phyloP scores from a whole-genome alignment of 768 basidiomycete species.

The Auricularia sp. region DNA sequence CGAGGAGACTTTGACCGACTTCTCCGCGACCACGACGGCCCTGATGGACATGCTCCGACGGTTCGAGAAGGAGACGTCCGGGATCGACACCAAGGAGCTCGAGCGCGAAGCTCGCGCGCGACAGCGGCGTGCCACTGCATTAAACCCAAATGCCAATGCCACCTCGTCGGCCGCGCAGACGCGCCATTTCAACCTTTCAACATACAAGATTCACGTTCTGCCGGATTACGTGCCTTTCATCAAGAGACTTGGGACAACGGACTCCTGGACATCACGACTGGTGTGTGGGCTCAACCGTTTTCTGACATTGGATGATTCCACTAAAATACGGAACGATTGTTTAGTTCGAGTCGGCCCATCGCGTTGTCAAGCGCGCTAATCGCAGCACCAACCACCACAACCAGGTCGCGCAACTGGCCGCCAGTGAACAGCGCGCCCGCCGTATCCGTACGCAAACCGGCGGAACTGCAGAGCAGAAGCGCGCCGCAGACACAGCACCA shows the following conservation, averaged over 20 bases:
- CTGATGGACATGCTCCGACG: not conserved
- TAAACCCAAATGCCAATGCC: not conserved
- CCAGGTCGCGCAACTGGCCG: not conserved
- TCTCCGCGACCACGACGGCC: not conserved
- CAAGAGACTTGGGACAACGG: conserved; percentile 22
- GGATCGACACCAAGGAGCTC: not conserved
- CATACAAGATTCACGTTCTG: conserved; percentile 26
- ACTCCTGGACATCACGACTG: conserved; percentile 14
- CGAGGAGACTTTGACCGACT: not conserved
- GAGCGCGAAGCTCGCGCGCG: not conserved
- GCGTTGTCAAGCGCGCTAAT: not conserved
- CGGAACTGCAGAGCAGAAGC: not conserved
- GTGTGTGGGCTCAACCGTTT: not conserved
- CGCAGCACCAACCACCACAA: not conserved
- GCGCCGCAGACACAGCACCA: not conserved
- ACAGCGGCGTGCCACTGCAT: not conserved
- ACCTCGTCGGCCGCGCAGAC: not conserved
- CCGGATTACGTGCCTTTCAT: conserved; percentile 25
- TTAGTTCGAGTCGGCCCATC: not conserved
- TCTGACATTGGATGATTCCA: not conserved
- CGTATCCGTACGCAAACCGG: not conserved
- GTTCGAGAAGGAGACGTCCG: not conserved
- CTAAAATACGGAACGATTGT: too few species aligned
- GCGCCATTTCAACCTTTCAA: conserved; percentile 20
- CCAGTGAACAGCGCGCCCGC: not conserved